Evolutionary conservation across 2,329 filamentous ascomycete species (phyloP), one percentile per base, ranked within the genome.

Genomic region (Exserohilum rostratum): DNA sequence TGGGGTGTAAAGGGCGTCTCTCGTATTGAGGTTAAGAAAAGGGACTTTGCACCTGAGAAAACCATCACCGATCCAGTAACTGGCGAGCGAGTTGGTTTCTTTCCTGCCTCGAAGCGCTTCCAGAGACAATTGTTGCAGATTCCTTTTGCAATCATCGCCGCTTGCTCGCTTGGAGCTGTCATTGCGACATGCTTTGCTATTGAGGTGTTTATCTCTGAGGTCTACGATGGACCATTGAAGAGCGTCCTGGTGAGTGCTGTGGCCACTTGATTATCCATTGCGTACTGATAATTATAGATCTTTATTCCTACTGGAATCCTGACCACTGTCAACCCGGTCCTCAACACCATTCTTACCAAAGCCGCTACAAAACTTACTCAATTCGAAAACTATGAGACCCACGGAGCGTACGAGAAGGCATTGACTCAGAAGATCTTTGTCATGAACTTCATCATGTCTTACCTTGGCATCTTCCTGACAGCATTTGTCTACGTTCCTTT

Each of bases 401-500:
- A 90, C 53, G 91, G 93, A 62, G 88, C 87, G 12, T 90, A 96
- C 67, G 87, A 96, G 56, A 86, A 90, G 17, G 90, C 93, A 1
- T 85, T 96, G 70, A 91, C 95, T 0, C 87, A 90, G 54, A 99
- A 99, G 80, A 89, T 96, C 30, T 98, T 99, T 69, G 87, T 98
- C 12, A 85, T 98, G 69, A 96, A 97, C 79, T 96, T 97, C 77
- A 93, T 98, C 76, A 96, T 92, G 5, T 96, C 93, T 0, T 98
- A 97, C 73, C 86, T 96, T 47, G 90, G 91, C 1, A 88, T 72
- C 43, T 88, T 96, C 70, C 83, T 98, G 15, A 97, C 93, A 0
- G 91, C 93, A 0, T 98, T 97, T 65, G 87, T 97, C 59, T 98
- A 97, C 68, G 90, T 96, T 17, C 93, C 93, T 0, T 98, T 98